phyloP scores from a whole-genome alignment of 2,329 filamentous ascomycete species.

The Pezicula neosporulosa region DNA sequence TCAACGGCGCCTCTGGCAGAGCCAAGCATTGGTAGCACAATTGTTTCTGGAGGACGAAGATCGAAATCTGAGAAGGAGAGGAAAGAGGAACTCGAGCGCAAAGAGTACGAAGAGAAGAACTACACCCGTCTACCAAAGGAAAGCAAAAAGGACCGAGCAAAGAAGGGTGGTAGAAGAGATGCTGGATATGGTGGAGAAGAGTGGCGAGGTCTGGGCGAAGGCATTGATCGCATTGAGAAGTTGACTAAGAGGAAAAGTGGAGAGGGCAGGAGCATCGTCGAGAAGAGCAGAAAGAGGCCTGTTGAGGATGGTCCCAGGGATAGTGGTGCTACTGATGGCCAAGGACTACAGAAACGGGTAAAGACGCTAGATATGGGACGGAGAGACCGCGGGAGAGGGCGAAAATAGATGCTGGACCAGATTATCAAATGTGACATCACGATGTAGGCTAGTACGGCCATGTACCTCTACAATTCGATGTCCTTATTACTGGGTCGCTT shows the following conservation, averaged over 20 bases:
- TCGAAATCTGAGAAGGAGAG: conserved; percentile 76
- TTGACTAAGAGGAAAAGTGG: conserved; percentile 69
- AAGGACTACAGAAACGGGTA: conserved; percentile 68
- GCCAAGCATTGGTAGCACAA: conserved; percentile 89
- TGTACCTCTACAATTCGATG: too few species aligned
- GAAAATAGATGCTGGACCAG: neutral
- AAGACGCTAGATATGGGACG: conserved; percentile 43
- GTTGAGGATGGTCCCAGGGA: conserved; percentile 70
- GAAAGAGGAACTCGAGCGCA: conserved; percentile 72
- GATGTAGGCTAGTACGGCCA: too few species aligned
- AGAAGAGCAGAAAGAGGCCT: conserved; percentile 82
- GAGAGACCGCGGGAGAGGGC: conserved; percentile 31
- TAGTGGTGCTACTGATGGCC: conserved; percentile 62
- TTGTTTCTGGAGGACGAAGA: conserved; percentile 72
- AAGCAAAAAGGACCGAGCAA: conserved; percentile 84
- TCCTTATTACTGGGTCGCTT: too few species aligned
- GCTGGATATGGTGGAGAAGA: conserved; percentile 86
- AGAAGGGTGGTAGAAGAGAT: conserved; percentile 45
- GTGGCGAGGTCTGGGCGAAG: conserved; percentile 81
- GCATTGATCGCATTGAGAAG: conserved; percentile 80
- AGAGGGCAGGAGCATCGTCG: conserved; percentile 52
- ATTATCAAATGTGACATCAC: neutral
- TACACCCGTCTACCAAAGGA: conserved; percentile 82
- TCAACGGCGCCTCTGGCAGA: conserved; percentile 77
- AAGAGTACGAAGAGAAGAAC: conserved; percentile 88